These are phyloP conservation scores for Andalucia godoyi DNA, from an alignment of 78 protist species.

Conservation along the genomic window DNA sequence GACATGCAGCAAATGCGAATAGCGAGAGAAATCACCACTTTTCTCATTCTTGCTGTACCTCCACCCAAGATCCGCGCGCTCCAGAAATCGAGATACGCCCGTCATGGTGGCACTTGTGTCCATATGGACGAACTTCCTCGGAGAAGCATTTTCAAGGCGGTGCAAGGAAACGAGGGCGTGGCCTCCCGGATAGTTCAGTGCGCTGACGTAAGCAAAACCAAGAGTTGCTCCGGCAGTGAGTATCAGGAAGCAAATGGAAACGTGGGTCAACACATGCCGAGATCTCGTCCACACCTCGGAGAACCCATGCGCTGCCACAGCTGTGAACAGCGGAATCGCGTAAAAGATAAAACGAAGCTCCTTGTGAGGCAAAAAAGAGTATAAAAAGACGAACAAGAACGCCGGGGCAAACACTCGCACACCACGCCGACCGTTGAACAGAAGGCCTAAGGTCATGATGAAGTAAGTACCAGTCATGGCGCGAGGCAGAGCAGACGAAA, in stretches of 20 bases:
- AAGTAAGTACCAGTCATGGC: constrained; percentile 10
- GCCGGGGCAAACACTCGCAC: neutral
- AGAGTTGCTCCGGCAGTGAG: neutral
- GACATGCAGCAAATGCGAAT: neutral
- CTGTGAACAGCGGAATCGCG: constrained; percentile 52
- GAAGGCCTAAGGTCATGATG: neutral
- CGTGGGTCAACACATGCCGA: neutral
- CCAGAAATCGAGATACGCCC: constrained; percentile 42
- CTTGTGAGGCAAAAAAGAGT: constrained; percentile 76
- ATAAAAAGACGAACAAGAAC: constrained; percentile 33
- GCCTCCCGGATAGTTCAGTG: constrained; percentile 50
- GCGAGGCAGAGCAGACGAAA: constrained; percentile 57
- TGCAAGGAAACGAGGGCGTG: constrained; percentile 9
- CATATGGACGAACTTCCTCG: constrained; percentile 5
- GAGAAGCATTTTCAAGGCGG: neutral
- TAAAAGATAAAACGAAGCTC: constrained; percentile 79
- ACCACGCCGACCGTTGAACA: neutral
- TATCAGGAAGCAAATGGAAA: neutral
- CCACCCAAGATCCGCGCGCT: too few relatives aligned
- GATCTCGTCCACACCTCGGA: neutral
- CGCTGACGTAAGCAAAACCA: neutral
- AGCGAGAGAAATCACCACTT: neutral
- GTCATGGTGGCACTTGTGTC: constrained; percentile 38
- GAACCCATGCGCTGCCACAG: constrained; percentile 29
- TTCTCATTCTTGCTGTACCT: neutral